A percentile compares a stretch with the other conserved stretches of the same genome.
phyloP scores from a whole-genome alignment of 306 rosid species.

The Ceratonia siliqua region DNA sequence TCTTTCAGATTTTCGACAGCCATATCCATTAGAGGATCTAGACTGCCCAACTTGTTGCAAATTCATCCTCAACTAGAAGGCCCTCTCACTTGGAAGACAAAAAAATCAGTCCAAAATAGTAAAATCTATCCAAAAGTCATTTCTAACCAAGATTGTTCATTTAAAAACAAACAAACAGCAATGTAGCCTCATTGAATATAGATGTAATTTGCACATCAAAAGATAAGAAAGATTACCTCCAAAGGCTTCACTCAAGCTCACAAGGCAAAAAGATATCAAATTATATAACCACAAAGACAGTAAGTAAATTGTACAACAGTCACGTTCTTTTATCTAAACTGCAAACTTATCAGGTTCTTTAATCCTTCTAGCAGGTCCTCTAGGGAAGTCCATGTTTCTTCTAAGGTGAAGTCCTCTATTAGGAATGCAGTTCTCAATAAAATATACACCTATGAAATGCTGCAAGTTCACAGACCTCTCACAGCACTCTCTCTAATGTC shows the following conservation, averaged over 20 bases:
- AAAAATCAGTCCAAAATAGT: constrained; percentile 27
- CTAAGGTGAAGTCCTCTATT: neutral
- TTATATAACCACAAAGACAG: constrained; percentile 1
- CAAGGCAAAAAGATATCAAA: constrained; percentile 13
- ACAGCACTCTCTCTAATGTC: neutral
- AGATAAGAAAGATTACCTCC: neutral
- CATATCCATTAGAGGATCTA: constrained; percentile 84
- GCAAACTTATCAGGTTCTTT: neutral
- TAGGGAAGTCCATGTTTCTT: neutral
- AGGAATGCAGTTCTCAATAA: neutral
- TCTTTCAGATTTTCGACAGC: constrained; percentile 78
- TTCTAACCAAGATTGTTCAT: neutral
- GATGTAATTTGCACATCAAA: neutral
- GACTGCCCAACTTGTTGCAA: constrained; percentile 62
- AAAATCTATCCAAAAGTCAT: constrained; percentile 10
- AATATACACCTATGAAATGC: neutral
- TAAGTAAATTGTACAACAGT: neutral
- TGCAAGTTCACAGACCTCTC: neutral
- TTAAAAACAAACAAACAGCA: neutral
- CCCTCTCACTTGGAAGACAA: constrained; percentile 46
- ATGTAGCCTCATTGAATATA: neutral
- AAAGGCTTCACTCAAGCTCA: neutral
- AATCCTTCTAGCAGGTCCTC: neutral
- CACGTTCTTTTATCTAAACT: constrained; percentile 14
- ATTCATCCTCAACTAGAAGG: constrained; percentile 67